Conservation (phyloP, 768 basidiomycete genomes). For the Amanita phalloides region DNA sequence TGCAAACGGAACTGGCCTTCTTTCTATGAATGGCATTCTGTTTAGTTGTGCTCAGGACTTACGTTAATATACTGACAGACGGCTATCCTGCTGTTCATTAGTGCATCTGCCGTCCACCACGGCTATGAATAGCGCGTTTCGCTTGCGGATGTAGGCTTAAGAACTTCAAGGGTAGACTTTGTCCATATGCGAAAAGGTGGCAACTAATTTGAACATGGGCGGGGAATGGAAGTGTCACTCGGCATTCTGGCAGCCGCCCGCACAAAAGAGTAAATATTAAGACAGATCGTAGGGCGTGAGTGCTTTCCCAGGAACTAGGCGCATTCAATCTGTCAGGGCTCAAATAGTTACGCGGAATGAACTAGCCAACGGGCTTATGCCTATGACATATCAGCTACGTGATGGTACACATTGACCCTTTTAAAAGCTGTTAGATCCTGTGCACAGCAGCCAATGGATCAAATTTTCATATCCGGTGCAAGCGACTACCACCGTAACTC, state of each 20-base stretch:
- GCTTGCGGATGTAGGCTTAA: too few relatives aligned
- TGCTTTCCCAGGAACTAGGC: not conserved
- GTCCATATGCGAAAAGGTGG: too few relatives aligned
- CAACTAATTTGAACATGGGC: not conserved
- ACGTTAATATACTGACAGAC: too few relatives aligned
- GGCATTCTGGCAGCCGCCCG: slow-evolving; percentile 1
- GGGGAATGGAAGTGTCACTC: not conserved
- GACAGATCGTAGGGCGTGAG: not conserved
- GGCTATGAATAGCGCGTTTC: too few relatives aligned
- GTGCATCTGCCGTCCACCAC: too few relatives aligned
- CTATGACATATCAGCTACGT: not conserved
- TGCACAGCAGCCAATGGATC: not conserved
- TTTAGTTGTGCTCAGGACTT: too few relatives aligned
- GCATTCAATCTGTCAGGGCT: not conserved
- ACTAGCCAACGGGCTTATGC: not conserved
- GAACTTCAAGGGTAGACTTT: too few relatives aligned
- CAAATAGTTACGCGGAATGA: not conserved
- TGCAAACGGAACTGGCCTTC: too few relatives aligned
- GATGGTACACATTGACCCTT: not conserved
- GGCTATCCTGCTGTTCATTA: too few relatives aligned
- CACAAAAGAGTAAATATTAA: not conserved
- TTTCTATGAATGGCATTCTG: too few relatives aligned
- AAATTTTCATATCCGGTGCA: not conserved
- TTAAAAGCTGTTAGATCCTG: not conserved
- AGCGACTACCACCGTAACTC: not conserved